A percentile compares a stretch with the other conserved stretches of the same genome.
phyloP scores from a whole-genome alignment of 1,139 yeast genomes.

The Pichiaceae sp. region DNA sequence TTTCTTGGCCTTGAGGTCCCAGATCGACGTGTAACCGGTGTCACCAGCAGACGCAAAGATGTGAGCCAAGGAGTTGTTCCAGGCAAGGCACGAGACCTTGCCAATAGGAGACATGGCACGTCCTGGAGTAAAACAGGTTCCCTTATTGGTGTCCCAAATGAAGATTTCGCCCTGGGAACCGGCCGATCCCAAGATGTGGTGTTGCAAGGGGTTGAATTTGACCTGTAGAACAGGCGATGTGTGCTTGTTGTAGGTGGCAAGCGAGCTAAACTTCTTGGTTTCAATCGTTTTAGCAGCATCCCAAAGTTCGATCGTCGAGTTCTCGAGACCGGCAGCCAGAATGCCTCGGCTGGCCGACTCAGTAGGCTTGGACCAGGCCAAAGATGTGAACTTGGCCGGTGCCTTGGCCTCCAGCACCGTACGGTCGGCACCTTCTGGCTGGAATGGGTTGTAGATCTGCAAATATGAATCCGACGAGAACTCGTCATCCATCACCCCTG shows the following conservation, averaged over 20 bases:
- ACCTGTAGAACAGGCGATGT: constrained; percentile 65
- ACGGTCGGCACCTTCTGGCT: constrained; percentile 24
- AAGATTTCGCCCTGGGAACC: constrained; percentile 81
- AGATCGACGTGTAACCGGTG: constrained; percentile 79
- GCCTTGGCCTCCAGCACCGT: constrained; percentile 49
- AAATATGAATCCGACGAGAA: constrained; percentile 71
- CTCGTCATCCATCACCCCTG: constrained; percentile 89
- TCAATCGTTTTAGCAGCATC: constrained; percentile 40
- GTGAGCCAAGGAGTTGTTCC: constrained; percentile 83
- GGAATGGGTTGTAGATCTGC: constrained; percentile 70
- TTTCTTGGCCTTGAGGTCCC: constrained; percentile 85
- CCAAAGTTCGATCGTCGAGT: constrained; percentile 76
- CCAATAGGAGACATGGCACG: constrained; percentile 75
- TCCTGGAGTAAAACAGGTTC: constrained; percentile 66
- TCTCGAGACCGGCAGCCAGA: constrained; percentile 86
- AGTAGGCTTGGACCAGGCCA: constrained; percentile 71
- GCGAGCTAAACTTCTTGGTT: constrained; percentile 23
- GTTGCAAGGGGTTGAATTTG: constrained; percentile 70
- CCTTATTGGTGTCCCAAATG: constrained; percentile 77
- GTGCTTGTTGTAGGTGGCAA: constrained; percentile 48
- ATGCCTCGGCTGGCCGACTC: constrained; percentile 42
- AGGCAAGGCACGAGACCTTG: constrained; percentile 73
- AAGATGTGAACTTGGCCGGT: constrained; percentile 60
- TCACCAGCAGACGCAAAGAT: constrained; percentile 85
- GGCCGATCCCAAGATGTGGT: constrained; percentile 73